A percentile compares a stretch with the other conserved stretches of the same genome.
Conservation (phyloP, 2,329 filamentous ascomycete species). For the Cercospora citrullina region DNA sequence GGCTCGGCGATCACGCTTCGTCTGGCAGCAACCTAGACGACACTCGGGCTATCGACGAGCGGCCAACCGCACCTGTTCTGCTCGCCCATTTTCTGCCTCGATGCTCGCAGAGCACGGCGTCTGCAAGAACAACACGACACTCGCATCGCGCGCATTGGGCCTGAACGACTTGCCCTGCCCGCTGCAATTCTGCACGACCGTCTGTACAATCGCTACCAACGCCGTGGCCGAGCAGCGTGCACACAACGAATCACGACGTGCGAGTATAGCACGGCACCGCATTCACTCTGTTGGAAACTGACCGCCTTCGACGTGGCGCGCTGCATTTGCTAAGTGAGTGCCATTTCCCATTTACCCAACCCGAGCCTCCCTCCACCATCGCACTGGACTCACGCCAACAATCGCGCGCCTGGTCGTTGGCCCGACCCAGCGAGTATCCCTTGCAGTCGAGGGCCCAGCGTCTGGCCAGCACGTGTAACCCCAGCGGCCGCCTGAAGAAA, state of each 20-base stretch:
- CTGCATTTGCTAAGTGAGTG: conserved; percentile 21
- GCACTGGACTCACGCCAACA: conserved; percentile 19
- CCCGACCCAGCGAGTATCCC: conserved; percentile 17
- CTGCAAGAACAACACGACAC: conserved; percentile 1
- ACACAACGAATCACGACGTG: conserved; percentile 26
- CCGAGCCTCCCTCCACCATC: conserved; percentile 14
- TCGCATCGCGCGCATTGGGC: conserved; percentile 7
- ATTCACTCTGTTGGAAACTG: conserved; percentile 26
- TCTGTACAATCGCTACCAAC: conserved; percentile 22
- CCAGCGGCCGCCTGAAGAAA: conserved; percentile 14
- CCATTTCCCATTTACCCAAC: conserved; percentile 14
- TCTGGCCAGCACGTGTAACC: conserved; percentile 24
- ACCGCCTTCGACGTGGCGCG: conserved; percentile 19
- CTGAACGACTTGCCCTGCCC: neutral
- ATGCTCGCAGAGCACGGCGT: neutral
- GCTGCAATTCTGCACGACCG: neutral
- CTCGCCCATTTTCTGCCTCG: neutral
- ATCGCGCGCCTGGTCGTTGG: conserved; percentile 22
- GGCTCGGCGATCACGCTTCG: conserved; percentile 2
- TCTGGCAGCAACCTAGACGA: neutral
- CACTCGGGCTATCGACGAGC: neutral
- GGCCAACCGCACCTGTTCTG: neutral
- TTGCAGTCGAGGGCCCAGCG: conserved; percentile 19
- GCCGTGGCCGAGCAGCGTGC: conserved; percentile 22
- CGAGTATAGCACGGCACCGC: conserved; percentile 11